Base-by-base conservation (phyloP, 2,329 filamentous ascomycete genomes). In the Ophiostoma tasmaniense region DNA sequence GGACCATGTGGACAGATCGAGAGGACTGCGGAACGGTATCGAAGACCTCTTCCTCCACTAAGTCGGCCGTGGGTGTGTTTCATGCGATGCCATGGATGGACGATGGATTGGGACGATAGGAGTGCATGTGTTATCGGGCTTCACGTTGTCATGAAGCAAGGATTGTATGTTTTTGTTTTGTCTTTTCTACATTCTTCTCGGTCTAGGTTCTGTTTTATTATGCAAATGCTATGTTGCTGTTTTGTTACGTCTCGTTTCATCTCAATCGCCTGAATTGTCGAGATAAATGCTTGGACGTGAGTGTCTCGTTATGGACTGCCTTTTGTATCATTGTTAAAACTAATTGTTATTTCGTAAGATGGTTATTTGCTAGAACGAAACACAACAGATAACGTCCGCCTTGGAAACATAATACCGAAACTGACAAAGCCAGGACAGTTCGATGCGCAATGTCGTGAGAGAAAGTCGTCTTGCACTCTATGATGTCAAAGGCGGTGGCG, bases 1-100 rank as follows among this genome's bases (percentile, higher is more conserved):
- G 71, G 88, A 90, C 75, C 88, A 90, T 73, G 79, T 85, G 64
- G 88, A 90, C 78, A 84, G 87, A 74, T 81, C 86, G 67, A 81
- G 86, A 73, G 78, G 82, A 25, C 73, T 84, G 72, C 82, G 86
- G 70, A 89, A 88, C 74, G 87, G 87, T 64, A 83, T 81, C 72
- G 84, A 84, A 61, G 87, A 89, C 75, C 80, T 90, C 75, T 89
- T 89, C 79, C 83, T 89, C 59, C 77, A 76, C 69, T 78, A 76
- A 42, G 62, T 55, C 22, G n/a, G 13, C n/a, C 50, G 25, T 25
- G 22, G 25, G 55, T 3, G 14, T 61, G 13, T 55, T 33, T 25
- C n/a, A n/a, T 20, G 42, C 14, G 42, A 45, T 17, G 42, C n/a
- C 20, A 20, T 11, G 25, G 55, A 17, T 33, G 55, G 14, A 25